phyloP scores from a whole-genome alignment of 371 early-diverging fungal genomes.

The Mortierella polycephala region DNA sequence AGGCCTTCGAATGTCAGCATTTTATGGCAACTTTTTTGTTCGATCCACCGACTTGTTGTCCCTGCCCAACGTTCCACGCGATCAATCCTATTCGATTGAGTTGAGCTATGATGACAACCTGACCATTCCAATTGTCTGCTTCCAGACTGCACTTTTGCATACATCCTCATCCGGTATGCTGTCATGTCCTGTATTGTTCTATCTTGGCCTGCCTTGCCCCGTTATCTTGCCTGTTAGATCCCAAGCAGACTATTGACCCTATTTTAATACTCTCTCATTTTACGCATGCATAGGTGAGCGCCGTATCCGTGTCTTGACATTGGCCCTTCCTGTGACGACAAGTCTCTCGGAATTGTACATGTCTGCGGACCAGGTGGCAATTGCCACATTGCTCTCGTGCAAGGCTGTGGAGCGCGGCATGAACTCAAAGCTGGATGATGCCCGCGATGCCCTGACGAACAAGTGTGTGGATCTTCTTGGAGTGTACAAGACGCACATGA shows the following conservation, averaged over 20 bases:
- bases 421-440: constrained; percentile 92
- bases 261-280: constrained; percentile 2
- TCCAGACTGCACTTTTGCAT: constrained; percentile 97
- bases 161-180: constrained; percentile 75
- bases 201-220: not conserved
- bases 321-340: constrained; percentile 89
- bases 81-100: constrained; percentile 95
- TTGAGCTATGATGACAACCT: constrained; percentile 88
- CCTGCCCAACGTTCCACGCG: constrained; percentile 94
- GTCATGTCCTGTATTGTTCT: not conserved
- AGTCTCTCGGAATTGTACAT: constrained; percentile 84
- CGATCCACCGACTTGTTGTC: constrained; percentile 95
- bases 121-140: constrained; percentile 82
- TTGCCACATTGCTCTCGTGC: constrained; percentile 83
- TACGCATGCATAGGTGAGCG: constrained; percentile 76
- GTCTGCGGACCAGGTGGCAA: constrained; percentile 87
- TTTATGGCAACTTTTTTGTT: constrained; percentile 97
- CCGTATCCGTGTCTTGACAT: constrained; percentile 95
- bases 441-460: constrained; percentile 91
- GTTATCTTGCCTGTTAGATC: no score
- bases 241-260: no score
- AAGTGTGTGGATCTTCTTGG: constrained; percentile 88
- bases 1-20: constrained; percentile 85
- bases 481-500: constrained; percentile 85
- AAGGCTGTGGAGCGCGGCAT: constrained; percentile 92